phyloP scores from a whole-genome alignment of 139 green algal genomes.

The Astrephomene gubernaculifera region DNA sequence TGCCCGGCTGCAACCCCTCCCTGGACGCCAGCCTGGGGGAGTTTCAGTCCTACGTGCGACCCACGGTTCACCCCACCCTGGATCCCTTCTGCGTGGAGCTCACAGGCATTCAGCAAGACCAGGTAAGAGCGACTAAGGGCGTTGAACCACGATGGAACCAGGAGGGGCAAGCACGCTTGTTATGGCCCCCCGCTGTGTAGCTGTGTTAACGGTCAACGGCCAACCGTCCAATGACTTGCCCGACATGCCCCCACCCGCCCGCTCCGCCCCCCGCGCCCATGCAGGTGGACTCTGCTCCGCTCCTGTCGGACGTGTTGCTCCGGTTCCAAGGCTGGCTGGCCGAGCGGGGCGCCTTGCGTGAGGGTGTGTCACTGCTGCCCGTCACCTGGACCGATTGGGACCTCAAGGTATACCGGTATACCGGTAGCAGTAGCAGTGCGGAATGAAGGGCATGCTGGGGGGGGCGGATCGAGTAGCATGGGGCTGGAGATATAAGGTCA shows the following conservation, averaged over 20 bases:
- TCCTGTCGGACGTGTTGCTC: constrained; percentile 55
- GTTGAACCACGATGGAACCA: too few species aligned
- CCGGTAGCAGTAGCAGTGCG: too few species aligned
- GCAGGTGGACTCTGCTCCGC: constrained; percentile 66
- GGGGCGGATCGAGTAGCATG: too few species aligned
- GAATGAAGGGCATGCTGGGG: too few species aligned
- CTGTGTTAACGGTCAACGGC: background rate
- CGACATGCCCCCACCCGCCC: background rate
- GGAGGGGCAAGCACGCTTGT: background rate
- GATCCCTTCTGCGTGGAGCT: constrained; percentile 78
- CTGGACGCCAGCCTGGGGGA: background rate
- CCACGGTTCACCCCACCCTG: constrained; percentile 68
- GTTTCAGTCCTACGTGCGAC: constrained; percentile 71
- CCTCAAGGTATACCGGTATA: too few species aligned
- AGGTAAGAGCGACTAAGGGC: constrained; percentile 21
- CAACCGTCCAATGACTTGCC: too few species aligned
- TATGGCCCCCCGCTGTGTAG: background rate
- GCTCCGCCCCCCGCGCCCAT: too few species aligned
- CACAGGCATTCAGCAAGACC: constrained; percentile 74
- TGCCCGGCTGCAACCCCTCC: constrained; percentile 63
- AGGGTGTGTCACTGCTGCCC: constrained; percentile 48
- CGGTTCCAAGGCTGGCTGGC: constrained; percentile 68
- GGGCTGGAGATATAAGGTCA: too few species aligned
- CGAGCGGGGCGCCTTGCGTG: constrained; percentile 54
- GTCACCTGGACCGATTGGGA: constrained; percentile 84